phyloP scores from a whole-genome alignment of 306 rosid species.

The Erythrophleum fordii region DNA sequence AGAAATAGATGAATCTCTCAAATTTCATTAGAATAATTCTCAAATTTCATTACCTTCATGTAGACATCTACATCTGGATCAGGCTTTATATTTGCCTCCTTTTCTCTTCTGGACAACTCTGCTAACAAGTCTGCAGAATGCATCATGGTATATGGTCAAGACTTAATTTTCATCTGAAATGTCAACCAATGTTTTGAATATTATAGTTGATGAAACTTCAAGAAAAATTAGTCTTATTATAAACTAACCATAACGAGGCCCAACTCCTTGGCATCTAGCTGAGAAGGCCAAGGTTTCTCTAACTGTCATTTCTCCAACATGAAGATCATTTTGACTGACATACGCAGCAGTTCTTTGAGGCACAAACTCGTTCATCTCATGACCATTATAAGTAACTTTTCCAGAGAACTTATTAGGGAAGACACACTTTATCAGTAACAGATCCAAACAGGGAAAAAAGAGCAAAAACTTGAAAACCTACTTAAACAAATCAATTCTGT shows the following conservation, averaged over 20 bases:
- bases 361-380: slow-evolving; percentile 72
- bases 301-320: slow-evolving; percentile 74
- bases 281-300: slow-evolving; percentile 87
- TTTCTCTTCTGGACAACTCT: slow-evolving; percentile 74
- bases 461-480: neutral
- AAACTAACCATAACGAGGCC: slow-evolving; percentile 64
- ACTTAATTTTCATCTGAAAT: neutral
- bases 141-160: neutral
- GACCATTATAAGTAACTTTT: slow-evolving; percentile 67
- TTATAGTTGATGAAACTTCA: slow-evolving; percentile 12
- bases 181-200: neutral
- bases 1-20: slow-evolving; percentile 5
- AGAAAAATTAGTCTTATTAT: neutral
- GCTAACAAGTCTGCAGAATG: slow-evolving; percentile 57
- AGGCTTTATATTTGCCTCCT: slow-evolving; percentile 63
- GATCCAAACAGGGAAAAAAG: neutral
- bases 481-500: neutral
- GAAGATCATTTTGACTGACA: slow-evolving; percentile 79
- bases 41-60: slow-evolving; percentile 63
- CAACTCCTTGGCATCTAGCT: slow-evolving; percentile 87
- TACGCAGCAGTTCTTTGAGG: slow-evolving; percentile 82
- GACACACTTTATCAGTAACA: neutral
- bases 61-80: slow-evolving; percentile 69
- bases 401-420: slow-evolving; percentile 57
- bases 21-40: neutral